Evolutionary conservation across 306 rosid species (phyloP), one percentile per base, ranked within the genome.

Genomic region (Dryas octopetala): DNA sequence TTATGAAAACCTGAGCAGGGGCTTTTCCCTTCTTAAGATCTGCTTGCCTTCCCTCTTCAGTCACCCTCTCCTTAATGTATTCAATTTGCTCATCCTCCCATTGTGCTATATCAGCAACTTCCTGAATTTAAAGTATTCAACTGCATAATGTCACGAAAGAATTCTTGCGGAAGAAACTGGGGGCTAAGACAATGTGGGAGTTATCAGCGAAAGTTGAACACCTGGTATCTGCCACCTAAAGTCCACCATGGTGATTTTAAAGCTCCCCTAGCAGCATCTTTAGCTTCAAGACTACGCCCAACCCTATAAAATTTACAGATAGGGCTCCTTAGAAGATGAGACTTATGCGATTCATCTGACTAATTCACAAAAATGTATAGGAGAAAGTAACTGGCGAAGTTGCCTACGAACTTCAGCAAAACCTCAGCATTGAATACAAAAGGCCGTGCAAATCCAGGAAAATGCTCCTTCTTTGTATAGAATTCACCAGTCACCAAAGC

Each of bases 81-180:
- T 94, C 95, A 76, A 94, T 90, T 89, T 91, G 98, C 64, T 94
- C 98, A 83, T 94, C 98, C 2, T 90, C 91, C 98, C 98, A 94
- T 80, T 91, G 88, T 13, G 97, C 98, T 47, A 94, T 86, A 70
- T 78, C 82, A 60, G 97, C 98, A 62, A 91, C 98, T 8, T 90
- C 95, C 97, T 91, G 85, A 74, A 86, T 68, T 52, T 79, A 65
- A 79, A 51, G 53, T 46, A 47, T 12, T 14, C n/a, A 19, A 66
- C 5, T 23, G 40, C 28, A 45, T n/a, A 46, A 66, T 66, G 54
- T 66, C 71, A 43, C 5, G 43, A 43, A 7, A 38, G 15, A 52
- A 55, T 11, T 41, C 48, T 7, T 44, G 66, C 54, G 19, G 45
- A 70, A 41, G 14, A 71, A 17, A 4, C 38, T 28, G 4, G 43